Evolutionary conservation across 305 asterid genomes (phyloP), one percentile per base, ranked within the genome.

Genomic region (Rubia balearica): DNA sequence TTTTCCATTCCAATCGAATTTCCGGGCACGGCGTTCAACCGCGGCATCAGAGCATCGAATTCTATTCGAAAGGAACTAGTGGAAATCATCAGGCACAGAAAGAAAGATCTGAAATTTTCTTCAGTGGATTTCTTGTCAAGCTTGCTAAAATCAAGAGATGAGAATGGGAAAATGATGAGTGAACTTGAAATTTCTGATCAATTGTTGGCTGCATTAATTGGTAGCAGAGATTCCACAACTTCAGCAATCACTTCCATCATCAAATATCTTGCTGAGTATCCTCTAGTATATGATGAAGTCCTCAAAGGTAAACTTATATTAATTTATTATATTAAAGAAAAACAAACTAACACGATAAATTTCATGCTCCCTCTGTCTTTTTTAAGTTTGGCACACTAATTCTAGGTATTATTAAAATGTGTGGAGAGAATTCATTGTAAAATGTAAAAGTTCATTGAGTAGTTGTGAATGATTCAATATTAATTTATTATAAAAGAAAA

Each of bases 11-110:
- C 66, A 1, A 7, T 61, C 3, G 41, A 61, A 8, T 36, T 61
- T 14, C 66, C 66, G 0, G 66, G 66, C 8, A 33, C 66, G 8
- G 16, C 66, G 3, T 61, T 13, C 13, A 5, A 13, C 5, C 45
- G 45, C 1, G 66, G 66, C 4, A 61, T 61, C 66, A 61, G 33
- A 14, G 66, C 66, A 0, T 30, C 66, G 11, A 61, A 14, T 61
- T 30, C 66, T 13, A 30, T 61, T 0, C 13, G 66, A 61, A 61
- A 61, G 27, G 78, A 73, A 27, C 42, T 80, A 10, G n/a, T 62
- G 16, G 70, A 22, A 10, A 64, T 75, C n/a, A 75, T 75, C 53
- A 53, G 67, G 67, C 22, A 61, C 6, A 57, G 74, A 8, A 76
- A 70, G 21, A 13, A 45, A 0, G 17, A 43, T 30, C 45, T 63